Base-by-base conservation (phyloP, 768 basidiomycete genomes). In the Agaricus sinodeliciosus region DNA sequence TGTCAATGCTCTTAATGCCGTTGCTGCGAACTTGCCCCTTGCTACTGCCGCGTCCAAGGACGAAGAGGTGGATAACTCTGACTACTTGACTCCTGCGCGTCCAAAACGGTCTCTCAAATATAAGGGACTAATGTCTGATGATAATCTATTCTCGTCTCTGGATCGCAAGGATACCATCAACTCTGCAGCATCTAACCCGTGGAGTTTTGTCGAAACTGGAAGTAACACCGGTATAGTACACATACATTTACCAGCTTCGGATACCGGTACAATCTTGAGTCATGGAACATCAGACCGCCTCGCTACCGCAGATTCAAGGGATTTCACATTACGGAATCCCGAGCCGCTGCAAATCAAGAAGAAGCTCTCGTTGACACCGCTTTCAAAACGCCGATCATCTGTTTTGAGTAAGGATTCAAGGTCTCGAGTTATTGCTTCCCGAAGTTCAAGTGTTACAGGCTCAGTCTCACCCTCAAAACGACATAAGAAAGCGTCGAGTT, bases 1-100 rank as follows among this genome's bases (percentile, higher is more conserved):
- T 9, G 70, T 74, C 48, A 70, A 71, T 49, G 78, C 76, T 4
- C 72, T 81, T 58, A 77, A 74, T 58, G 67, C 73, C 1, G 74
- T 81, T 46, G 72, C 76, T 37, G 68, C 73, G n/a, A 73, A 63
- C 56, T 58, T 77, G 25, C 58, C 69, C n/a, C 48, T 47, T 34
- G 13, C 37, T 39, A 16, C 37, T 39, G 27, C 40, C 18, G 40
- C 31, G 9, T 42, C 41, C 27, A 35, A 7, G 28, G 40, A 36
- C 19, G 52, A 18, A 13, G 42, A 31, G 8, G 28, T 40, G 27
- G 46, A 25, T 3, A 7, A 31, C 16, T 7, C 31, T 8, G 67
- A 65, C 50, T 59, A 54, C 35, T 50, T 70, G 3, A 59, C 67
- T 2, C 59, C 57, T 13, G 56, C 51, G 22, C 67, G 63, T 16